Percentiles rank a stretch among this genome's conserved stretches.
Evolutionary conservation across 306 rosid species (phyloP).

Genomic region (Citrullus colocynthis): DNA sequence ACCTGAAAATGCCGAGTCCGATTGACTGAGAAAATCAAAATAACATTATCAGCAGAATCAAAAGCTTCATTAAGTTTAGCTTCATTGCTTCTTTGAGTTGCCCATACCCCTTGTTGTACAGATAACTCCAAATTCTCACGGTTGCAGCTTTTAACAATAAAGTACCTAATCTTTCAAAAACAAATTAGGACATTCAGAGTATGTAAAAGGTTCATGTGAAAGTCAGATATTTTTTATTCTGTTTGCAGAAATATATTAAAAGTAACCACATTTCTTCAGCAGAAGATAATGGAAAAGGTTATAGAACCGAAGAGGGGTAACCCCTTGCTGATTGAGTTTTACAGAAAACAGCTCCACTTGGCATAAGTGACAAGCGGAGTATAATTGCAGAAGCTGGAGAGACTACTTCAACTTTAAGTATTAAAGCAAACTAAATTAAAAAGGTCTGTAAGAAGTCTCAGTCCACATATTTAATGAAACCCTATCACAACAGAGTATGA

Average conservation of each 20-base stretch:
- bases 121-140: conserved; percentile 99
- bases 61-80: conserved; percentile 97
- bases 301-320: background rate
- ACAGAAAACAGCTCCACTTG: background rate
- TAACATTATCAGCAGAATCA: conserved; percentile 88
- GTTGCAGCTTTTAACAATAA: conserved; percentile 99
- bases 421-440: background rate
- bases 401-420: background rate
- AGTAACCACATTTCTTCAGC: background rate
- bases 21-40: conserved; percentile 93
- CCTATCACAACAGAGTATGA: background rate
- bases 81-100: conserved; percentile 99
- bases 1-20: conserved; percentile 99
- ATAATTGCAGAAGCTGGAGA: background rate
- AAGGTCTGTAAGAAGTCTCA: background rate
- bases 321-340: background rate
- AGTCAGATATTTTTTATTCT: background rate
- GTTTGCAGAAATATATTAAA: background rate
- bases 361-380: background rate
- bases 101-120: conserved; percentile 99
- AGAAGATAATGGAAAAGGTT: background rate
- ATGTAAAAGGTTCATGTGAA: background rate
- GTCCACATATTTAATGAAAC: background rate
- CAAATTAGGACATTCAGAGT: conserved; percentile 21
- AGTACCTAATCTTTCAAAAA: conserved; percentile 65